These are phyloP conservation scores for Erigeron philadelphicus DNA, from an alignment of 140 eudicot genomes.

Conservation along the genomic window DNA sequence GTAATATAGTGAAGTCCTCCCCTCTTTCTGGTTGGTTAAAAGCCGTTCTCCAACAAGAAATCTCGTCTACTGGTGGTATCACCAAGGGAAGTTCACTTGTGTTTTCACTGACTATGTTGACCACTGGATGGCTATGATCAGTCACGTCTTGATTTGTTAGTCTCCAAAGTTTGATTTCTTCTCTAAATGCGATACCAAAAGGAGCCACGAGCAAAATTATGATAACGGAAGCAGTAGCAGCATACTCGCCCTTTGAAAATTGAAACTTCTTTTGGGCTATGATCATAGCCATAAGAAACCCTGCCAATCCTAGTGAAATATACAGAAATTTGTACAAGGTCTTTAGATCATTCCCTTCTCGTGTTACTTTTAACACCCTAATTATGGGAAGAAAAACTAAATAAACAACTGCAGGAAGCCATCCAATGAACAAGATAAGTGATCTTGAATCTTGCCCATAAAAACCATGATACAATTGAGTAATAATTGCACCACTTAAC, in stretches of 20 bases:
- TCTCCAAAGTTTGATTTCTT: constrained; percentile 40
- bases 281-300: constrained; percentile 58
- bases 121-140: constrained; percentile 3
- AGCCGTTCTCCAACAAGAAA: constrained; percentile 41
- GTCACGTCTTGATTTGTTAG: constrained; percentile 5
- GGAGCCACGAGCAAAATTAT: constrained; percentile 50
- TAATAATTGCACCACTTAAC: constrained; percentile 67
- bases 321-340: constrained; percentile 50
- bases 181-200: constrained; percentile 35
- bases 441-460: constrained; percentile 50
- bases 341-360: constrained; percentile 39
- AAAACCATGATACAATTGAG: constrained; percentile 55
- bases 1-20: constrained; percentile 63
- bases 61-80: constrained; percentile 4
- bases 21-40: constrained; percentile 65
- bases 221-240: constrained; percentile 32
- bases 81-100: neutral
- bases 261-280: constrained; percentile 35
- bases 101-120: constrained; percentile 18
- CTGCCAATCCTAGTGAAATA: constrained; percentile 55
- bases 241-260: constrained; percentile 30
- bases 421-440: constrained; percentile 56
- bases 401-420: constrained; percentile 62
- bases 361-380: constrained; percentile 43
- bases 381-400: constrained; percentile 45